Evolutionary conservation across 495 filamentous ascomycete species (phyloP).

Genomic region (Aspergillus campestris): DNA sequence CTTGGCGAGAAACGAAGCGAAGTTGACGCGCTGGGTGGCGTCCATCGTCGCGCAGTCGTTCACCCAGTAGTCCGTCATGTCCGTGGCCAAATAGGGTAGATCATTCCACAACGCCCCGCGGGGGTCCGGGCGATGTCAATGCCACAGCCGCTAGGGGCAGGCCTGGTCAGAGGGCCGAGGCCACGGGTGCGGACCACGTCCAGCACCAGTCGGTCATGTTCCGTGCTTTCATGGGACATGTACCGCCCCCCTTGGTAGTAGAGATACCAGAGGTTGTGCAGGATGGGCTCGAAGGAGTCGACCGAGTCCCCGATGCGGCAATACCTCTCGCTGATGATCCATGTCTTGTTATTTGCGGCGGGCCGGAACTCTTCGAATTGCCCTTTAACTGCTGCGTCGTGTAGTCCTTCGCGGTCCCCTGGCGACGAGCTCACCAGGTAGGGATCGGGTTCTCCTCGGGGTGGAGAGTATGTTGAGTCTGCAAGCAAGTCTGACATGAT

Average conservation of each 20-base stretch:
- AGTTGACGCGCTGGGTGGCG: conserved; percentile 1
- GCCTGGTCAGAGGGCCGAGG: conserved; percentile 3
- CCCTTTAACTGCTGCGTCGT: not conserved
- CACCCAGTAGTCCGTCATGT: conserved; percentile 7
- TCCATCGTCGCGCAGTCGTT: conserved; percentile 3
- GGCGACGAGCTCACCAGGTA: too few relatives aligned
- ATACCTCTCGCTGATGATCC: not conserved
- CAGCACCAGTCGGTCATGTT: conserved; percentile 3
- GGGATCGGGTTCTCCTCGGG: too few relatives aligned
- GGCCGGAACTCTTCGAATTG: conserved; percentile 2
- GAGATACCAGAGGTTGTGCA: conserved; percentile 3
- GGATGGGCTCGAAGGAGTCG: conserved; percentile 1
- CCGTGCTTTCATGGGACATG: conserved; percentile 2
- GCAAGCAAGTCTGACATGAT: too few relatives aligned
- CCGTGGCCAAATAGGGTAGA: conserved; percentile 1
- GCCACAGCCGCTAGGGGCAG: not conserved
- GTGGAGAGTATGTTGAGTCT: too few relatives aligned
- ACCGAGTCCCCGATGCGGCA: conserved; percentile 2
- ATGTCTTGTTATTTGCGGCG: conserved; percentile 3
- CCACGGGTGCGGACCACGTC: conserved; percentile 5
- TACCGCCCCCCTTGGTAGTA: conserved; percentile 4
- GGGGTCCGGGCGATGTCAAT: conserved; percentile 2
- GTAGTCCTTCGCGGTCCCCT: too few relatives aligned
- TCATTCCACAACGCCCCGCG: conserved; percentile 3
- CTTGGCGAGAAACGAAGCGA: conserved; percentile 3